phyloP scores from a whole-genome alignment of 768 basidiomycete genomes.

The Boletellus emodensis region DNA sequence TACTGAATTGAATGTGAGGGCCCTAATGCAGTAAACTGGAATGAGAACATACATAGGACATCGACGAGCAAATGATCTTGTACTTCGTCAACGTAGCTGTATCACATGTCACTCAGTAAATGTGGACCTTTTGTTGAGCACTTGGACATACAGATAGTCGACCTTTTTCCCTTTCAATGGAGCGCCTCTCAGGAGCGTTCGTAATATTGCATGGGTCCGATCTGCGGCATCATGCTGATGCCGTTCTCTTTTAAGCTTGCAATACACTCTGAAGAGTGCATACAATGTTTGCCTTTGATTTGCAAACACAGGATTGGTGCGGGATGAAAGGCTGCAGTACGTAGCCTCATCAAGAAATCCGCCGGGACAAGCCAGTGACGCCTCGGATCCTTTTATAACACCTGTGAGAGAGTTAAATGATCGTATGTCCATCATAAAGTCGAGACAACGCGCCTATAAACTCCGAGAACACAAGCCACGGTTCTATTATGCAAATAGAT shows the following conservation, averaged over 20 bases:
- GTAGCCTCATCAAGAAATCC: slow-evolving; percentile 40
- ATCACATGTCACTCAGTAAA: background rate
- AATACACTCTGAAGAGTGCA: slow-evolving; percentile 50
- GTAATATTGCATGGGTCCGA: slow-evolving; percentile 53
- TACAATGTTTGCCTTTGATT: slow-evolving; percentile 47
- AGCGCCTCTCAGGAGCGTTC: slow-evolving; percentile 26
- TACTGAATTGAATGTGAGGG: slow-evolving; percentile 38
- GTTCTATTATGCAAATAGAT: slow-evolving; percentile 37
- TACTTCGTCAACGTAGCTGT: slow-evolving; percentile 65
- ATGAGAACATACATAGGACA: slow-evolving; percentile 42
- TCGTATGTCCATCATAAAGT: background rate
- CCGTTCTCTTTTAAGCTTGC: slow-evolving; percentile 38
- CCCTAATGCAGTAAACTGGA: background rate
- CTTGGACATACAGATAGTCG: slow-evolving; percentile 49
- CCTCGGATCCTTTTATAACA: slow-evolving; percentile 67
- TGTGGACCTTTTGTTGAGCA: background rate
- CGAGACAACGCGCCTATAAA: slow-evolving; percentile 49
- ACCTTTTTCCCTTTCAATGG: slow-evolving; percentile 40
- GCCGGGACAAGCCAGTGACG: slow-evolving; percentile 32
- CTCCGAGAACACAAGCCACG: slow-evolving; percentile 60
- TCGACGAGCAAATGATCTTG: slow-evolving; percentile 73
- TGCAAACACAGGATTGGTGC: slow-evolving; percentile 54
- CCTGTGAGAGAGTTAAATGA: slow-evolving; percentile 29
- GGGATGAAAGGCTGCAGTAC: slow-evolving; percentile 48
- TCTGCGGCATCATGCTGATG: slow-evolving; percentile 57